Percentiles rank a stretch among this genome's conserved stretches.
phyloP scores from a whole-genome alignment of 495 filamentous ascomycete species.

The Letharia lupina region DNA sequence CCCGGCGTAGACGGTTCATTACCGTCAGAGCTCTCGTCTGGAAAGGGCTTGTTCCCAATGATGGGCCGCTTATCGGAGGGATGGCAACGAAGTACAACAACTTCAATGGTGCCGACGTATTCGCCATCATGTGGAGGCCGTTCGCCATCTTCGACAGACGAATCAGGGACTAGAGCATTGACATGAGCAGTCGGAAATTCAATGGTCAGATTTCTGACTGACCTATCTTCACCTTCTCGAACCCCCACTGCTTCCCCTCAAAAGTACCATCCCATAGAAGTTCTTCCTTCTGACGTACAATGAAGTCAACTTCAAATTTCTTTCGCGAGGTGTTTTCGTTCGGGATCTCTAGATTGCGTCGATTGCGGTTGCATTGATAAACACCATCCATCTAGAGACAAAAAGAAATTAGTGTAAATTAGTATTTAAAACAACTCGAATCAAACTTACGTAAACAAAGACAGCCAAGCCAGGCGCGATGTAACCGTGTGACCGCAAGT shows the following conservation, averaged over 20 bases:
- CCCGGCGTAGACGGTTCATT: not conserved
- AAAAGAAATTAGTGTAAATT: not conserved
- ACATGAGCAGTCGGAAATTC: slow-evolving; percentile 1
- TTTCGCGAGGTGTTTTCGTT: slow-evolving; percentile 11
- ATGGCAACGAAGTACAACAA: slow-evolving; percentile 38
- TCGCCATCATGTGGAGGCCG: slow-evolving; percentile 27
- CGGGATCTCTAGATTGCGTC: slow-evolving; percentile 29
- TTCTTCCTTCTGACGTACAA: slow-evolving; percentile 40
- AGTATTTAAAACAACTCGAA: not conserved
- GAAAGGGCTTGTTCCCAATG: not conserved
- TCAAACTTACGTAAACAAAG: slow-evolving; percentile 34
- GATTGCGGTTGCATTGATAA: slow-evolving; percentile 44
- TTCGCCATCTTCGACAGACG: slow-evolving; percentile 15
- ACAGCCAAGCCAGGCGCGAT: slow-evolving; percentile 40
- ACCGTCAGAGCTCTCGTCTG: slow-evolving; percentile 1
- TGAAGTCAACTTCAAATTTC: slow-evolving; percentile 33
- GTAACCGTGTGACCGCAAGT: slow-evolving; percentile 34
- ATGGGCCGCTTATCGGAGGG: not conserved
- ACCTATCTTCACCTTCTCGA: slow-evolving; percentile 37
- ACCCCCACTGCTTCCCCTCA: slow-evolving; percentile 37
- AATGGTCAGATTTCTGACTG: slow-evolving; percentile 4
- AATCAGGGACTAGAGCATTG: slow-evolving; percentile 10
- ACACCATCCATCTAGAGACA: slow-evolving; percentile 34
- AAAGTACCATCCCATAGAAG: slow-evolving; percentile 30
- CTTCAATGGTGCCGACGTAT: slow-evolving; percentile 41